phyloP scores from a whole-genome alignment of 208 protist genomes.

The Leptomonas pyrrhocoris region DNA sequence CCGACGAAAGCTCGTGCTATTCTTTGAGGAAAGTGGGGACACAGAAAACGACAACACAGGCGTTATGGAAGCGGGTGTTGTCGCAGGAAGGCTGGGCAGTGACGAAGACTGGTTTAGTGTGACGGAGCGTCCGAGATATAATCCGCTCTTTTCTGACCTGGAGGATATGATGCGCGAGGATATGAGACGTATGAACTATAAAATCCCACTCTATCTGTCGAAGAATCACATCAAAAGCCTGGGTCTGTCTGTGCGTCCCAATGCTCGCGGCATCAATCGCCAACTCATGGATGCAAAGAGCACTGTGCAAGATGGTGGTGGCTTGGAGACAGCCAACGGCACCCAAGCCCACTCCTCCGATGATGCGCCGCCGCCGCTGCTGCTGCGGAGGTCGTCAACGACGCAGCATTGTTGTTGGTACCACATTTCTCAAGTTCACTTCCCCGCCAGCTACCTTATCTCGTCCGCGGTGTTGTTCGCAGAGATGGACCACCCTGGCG shows the following conservation, averaged over 20 bases:
- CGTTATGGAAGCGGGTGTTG: neutral
- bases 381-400: too few species aligned
- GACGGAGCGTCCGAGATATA: neutral
- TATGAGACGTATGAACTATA: constrained; percentile 39
- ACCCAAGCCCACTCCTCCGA: too few species aligned
- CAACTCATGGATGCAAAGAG: neutral
- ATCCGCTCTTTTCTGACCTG: neutral
- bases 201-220: constrained; percentile 53
- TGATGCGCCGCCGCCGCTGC: too few species aligned
- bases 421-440: constrained; percentile 72
- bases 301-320: neutral
- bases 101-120: neutral
- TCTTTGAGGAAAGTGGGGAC: neutral
- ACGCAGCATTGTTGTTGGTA: constrained; percentile 56
- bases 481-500: constrained; percentile 46
- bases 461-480: constrained; percentile 41
- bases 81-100: neutral
- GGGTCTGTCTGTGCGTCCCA: constrained; percentile 34
- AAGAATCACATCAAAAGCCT: constrained; percentile 12
- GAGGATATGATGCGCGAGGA: constrained; percentile 21
- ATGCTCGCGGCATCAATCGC: constrained; percentile 33
- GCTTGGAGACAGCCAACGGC: neutral
- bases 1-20: constrained; percentile 9
- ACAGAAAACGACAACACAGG: neutral
- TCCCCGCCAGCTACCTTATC: constrained; percentile 50